A percentile compares a stretch with the other conserved stretches of the same genome.
Evolutionary conservation across 2,329 filamentous ascomycete species (phyloP).

Genomic region (Fusarium sp.): DNA sequence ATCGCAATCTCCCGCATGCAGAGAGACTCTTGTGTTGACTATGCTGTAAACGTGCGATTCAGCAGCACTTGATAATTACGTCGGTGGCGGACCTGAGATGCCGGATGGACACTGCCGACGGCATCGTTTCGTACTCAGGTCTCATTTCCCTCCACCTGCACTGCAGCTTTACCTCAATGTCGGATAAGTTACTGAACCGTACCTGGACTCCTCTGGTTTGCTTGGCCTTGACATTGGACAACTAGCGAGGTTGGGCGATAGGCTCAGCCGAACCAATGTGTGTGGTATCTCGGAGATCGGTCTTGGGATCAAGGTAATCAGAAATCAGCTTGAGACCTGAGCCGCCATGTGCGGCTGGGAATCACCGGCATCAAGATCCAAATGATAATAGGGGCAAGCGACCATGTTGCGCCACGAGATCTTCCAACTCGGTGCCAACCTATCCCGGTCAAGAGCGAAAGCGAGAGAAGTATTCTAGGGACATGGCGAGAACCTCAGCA

Average conservation of each 20-base stretch:
- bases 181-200: slow-evolving; percentile 5
- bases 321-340: slow-evolving; percentile 9
- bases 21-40: slow-evolving; percentile 3
- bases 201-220: slow-evolving; percentile 5
- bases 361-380: not conserved
- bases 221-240: slow-evolving; percentile 6
- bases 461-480: slow-evolving; percentile 16
- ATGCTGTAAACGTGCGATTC: slow-evolving; percentile 33
- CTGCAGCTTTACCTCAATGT: slow-evolving; percentile 7
- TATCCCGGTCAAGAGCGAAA: slow-evolving; percentile 18
- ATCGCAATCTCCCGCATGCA: slow-evolving; percentile 30
- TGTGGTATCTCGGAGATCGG: slow-evolving; percentile 21
- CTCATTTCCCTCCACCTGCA: slow-evolving; percentile 19
- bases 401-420: not conserved
- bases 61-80: slow-evolving; percentile 35
- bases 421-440: slow-evolving; percentile 5
- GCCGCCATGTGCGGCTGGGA: slow-evolving; percentile 24
- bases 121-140: slow-evolving; percentile 28
- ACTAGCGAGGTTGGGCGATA: slow-evolving; percentile 22
- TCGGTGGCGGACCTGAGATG: slow-evolving; percentile 41
- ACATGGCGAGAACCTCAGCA: slow-evolving; percentile 19
- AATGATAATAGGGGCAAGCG: slow-evolving; percentile 3
- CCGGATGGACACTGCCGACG: slow-evolving; percentile 41
- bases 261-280: slow-evolving; percentile 11
- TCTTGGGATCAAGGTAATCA: slow-evolving; percentile 7